phyloP scores from a whole-genome alignment of 1,139 yeast genomes.

The Pichia sp. region DNA sequence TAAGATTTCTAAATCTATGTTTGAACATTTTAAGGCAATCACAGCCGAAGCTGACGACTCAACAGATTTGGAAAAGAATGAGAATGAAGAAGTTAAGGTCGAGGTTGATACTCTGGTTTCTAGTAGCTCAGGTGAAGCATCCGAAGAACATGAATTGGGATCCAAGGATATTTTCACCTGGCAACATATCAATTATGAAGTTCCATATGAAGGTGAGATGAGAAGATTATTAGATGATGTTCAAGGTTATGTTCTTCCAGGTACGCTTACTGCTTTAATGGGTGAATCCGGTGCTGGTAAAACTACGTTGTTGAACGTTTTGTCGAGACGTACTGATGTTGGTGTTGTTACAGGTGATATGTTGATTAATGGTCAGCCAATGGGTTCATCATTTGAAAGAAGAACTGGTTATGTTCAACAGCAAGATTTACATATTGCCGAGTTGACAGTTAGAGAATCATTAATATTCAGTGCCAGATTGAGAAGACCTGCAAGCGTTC shows the following conservation, averaged over 20 bases:
- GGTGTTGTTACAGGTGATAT: conserved; percentile 47
- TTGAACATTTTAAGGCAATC: not conserved
- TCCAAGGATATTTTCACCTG: conserved; percentile 33
- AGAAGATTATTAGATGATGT: conserved; percentile 39
- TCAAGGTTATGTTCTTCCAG: conserved; percentile 50
- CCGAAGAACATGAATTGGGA: conserved; percentile 3
- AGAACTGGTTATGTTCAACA: conserved; percentile 52
- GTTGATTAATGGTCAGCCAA: conserved; percentile 39
- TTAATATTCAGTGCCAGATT: conserved; percentile 43
- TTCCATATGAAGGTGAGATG: conserved; percentile 32
- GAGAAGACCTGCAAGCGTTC: conserved; percentile 37
- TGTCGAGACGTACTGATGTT: conserved; percentile 43
- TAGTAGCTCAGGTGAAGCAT: not conserved
- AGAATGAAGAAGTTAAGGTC: conserved; percentile 1
- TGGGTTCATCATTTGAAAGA: conserved; percentile 36
- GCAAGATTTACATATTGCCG: conserved; percentile 44
- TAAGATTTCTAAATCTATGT: not conserved
- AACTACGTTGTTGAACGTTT: conserved; percentile 49
- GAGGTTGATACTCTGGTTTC: not conserved
- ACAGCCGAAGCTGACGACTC: not conserved
- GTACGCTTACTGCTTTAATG: conserved; percentile 52
- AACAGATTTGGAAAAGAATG: conserved; percentile 3
- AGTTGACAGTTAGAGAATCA: conserved; percentile 44
- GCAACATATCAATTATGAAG: conserved; percentile 31
- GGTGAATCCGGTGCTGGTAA: conserved; percentile 71